Base-by-base conservation (phyloP, 1,139 yeast species). In the Lodderomyces parapsilosis region DNA sequence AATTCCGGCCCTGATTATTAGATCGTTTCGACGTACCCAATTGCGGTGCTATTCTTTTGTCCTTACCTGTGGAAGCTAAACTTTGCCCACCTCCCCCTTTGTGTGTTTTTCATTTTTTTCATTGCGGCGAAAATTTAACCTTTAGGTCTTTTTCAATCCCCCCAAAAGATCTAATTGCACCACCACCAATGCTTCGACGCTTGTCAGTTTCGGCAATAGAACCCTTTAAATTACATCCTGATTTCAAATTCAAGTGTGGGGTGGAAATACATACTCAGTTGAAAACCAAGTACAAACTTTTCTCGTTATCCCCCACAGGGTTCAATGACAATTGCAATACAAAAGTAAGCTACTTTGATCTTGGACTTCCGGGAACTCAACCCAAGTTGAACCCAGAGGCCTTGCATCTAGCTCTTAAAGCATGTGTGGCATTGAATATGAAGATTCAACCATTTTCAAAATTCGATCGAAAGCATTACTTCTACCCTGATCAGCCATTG, bases 391-490 rank as follows among this genome's bases (percentile, higher is more conserved):
- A 91, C 59, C 80, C 81, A 15, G 87, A 89, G 54, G 94, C 94
- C 1, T 63, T 93, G 7, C 56, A 78, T 1, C 71, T 79, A 38
- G 96, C 96, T 0, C 58, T 89, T 35, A 80, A 79, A 52, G 80
- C 96, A 0, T 91, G 96, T 0, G 66, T 78, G 2, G 89, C 95
- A 0, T 64, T 91, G 41, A 73, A 83, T 38, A 79, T 91, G 49
- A 62, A 71, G 0, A 74, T 93, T 15, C 79, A 80, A 47, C 50
- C 63, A 0, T 53, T 59, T 9, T 85, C 93, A 0, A 68, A 83
- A 1, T 93, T 93, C 60, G 99, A 93, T 59, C 70, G 99, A 49
- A 93, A 93, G 60, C 99, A 93, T 61, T 93, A 93, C 62, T 91
- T 93, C 61, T 93, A 93, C 59, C 94, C 94, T 0, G 99, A 93